Percentiles rank a stretch among this genome's conserved stretches.
phyloP scores from a whole-genome alignment of 169 alveolate genomes.

The Cryptosporidium sp. region DNA sequence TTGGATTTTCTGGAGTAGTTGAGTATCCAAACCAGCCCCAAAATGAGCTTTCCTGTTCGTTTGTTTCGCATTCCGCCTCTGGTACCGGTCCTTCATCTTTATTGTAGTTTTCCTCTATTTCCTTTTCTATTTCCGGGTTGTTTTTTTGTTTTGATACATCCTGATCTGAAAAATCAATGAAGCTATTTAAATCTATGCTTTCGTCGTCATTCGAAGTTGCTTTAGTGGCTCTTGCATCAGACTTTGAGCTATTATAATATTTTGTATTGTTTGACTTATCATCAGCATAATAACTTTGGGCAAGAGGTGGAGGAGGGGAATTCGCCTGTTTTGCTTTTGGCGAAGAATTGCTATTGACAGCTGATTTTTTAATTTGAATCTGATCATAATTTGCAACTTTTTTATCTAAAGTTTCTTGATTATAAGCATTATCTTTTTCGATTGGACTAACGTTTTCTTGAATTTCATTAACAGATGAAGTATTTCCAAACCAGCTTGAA shows the following conservation, averaged over 20 bases:
- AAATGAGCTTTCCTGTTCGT: constrained; percentile 12
- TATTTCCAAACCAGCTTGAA: constrained; percentile 44
- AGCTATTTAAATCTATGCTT: constrained; percentile 8
- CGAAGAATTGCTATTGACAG: constrained; percentile 3
- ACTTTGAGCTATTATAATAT: background rate
- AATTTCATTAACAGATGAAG: background rate
- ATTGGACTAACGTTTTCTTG: background rate
- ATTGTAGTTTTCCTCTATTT: background rate
- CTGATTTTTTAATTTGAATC: background rate
- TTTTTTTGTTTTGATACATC: background rate
- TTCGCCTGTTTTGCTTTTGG: constrained; percentile 32
- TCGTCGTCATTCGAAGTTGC: constrained; percentile 54
- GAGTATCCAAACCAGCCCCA: constrained; percentile 69
- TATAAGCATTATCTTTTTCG: background rate
- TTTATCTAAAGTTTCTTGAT: background rate
- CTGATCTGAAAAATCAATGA: background rate
- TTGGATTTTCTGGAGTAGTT: background rate
- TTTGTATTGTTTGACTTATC: background rate
- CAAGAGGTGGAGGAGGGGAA: constrained; percentile 23
- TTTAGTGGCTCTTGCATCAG: constrained; percentile 64
- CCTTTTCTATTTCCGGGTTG: background rate
- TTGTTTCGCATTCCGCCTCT: background rate
- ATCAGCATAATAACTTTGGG: background rate
- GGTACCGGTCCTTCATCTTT: background rate
- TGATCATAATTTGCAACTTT: background rate